A percentile compares a stretch with the other conserved stretches of the same genome.
Conservation (phyloP, 257 asterid species). For the Nicotiana benthamiana region DNA sequence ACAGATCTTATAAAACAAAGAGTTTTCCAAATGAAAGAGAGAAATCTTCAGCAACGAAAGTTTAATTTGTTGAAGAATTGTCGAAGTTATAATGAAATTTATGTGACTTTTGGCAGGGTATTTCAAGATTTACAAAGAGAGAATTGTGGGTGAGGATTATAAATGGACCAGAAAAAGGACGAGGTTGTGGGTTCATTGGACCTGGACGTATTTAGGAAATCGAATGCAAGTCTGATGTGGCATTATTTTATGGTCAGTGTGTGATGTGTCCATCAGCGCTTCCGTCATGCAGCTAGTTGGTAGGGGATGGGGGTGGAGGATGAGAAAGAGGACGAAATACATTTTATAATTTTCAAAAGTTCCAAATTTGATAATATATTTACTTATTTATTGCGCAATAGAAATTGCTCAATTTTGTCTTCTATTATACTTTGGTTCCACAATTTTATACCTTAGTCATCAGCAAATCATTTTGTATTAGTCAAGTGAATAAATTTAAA, state of each 20-base stretch:
- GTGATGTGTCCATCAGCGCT: slow-evolving; percentile 27
- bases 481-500: too few species aligned
- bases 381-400: too few species aligned
- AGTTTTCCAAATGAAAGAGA: not conserved
- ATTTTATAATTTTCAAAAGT: too few species aligned
- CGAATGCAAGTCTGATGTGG: slow-evolving; percentile 26
- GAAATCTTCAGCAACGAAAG: not conserved
- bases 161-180: slow-evolving; percentile 8
- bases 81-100: not conserved
- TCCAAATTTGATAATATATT: too few species aligned
- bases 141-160: slow-evolving; percentile 10
- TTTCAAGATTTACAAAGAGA: not conserved
- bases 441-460: too few species aligned
- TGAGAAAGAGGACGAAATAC: too few species aligned
- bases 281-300: slow-evolving; percentile 28
- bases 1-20: not conserved
- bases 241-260: not conserved
- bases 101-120: not conserved
- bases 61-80: not conserved
- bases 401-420: too few species aligned
- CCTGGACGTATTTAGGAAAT: slow-evolving; percentile 46
- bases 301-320: too few species aligned
- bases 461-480: too few species aligned
- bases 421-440: too few species aligned
- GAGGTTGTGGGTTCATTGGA: slow-evolving; percentile 51